Conservation (phyloP, 148 eudicot genomes). For the Tetragonia tetragonoides region DNA sequence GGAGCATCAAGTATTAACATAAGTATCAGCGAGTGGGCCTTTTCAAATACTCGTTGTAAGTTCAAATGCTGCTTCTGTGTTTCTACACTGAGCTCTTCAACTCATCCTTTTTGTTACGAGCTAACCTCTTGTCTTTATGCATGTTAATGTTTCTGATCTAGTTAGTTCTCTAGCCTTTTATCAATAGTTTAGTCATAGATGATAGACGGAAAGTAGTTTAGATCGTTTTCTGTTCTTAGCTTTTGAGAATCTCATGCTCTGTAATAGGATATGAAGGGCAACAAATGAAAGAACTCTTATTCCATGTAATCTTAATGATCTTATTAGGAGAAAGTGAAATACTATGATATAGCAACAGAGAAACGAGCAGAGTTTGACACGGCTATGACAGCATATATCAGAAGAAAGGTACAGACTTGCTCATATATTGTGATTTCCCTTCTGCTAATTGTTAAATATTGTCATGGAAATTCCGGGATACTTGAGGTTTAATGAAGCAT, state of each 20-base stretch:
- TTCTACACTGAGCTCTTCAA: neutral
- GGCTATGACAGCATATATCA: slow-evolving; percentile 60
- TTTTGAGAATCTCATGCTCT: neutral
- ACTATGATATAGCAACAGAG: slow-evolving; percentile 87
- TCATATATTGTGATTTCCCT: neutral
- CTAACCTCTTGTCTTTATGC: too few relatives aligned
- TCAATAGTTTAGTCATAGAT: too few relatives aligned
- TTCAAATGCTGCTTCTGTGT: too few relatives aligned
- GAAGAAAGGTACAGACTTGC: slow-evolving; percentile 48
- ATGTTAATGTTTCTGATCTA: too few relatives aligned
- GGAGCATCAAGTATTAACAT: too few relatives aligned
- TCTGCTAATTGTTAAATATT: neutral
- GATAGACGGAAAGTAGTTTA: too few relatives aligned
- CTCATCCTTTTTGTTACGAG: neutral
- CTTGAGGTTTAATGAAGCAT: neutral
- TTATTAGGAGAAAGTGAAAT: slow-evolving; percentile 71
- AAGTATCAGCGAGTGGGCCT: too few relatives aligned
- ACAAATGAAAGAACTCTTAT: neutral
- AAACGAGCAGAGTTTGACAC: slow-evolving; percentile 79
- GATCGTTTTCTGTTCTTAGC: too few relatives aligned
- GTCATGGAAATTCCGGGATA: neutral
- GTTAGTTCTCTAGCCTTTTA: too few relatives aligned
- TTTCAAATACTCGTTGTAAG: too few relatives aligned
- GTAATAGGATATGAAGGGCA: neutral
- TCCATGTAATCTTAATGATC: neutral